Evolutionary conservation across 345 rosid species (phyloP).

Genomic region (Melastoma malabathricum): DNA sequence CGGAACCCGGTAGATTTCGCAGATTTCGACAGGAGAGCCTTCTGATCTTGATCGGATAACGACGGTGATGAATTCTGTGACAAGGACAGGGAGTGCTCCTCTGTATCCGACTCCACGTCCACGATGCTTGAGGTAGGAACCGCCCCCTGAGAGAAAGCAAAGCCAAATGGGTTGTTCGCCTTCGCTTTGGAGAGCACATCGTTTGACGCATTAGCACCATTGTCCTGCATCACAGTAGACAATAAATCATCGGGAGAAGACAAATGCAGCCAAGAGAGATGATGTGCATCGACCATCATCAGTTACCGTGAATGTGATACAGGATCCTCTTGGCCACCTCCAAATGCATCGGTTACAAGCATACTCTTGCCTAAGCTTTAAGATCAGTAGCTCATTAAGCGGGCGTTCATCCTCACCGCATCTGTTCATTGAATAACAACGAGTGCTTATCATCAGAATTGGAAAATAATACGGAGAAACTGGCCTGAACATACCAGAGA

Average conservation of each 20-base stretch:
- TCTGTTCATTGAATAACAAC: constrained; percentile 13
- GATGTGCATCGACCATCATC: neutral
- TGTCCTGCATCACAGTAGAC: neutral
- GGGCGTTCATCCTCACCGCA: constrained; percentile 77
- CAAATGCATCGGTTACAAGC: constrained; percentile 31
- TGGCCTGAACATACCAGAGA: neutral
- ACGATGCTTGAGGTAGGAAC: constrained; percentile 13
- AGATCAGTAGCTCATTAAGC: constrained; percentile 43
- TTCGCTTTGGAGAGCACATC: neutral
- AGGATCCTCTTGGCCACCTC: constrained; percentile 15
- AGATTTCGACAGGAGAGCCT: constrained; percentile 18
- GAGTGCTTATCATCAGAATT: neutral
- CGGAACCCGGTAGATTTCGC: constrained; percentile 8
- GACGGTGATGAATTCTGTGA: constrained; percentile 66
- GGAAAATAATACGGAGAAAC: neutral
- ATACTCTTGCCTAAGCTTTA: constrained; percentile 36
- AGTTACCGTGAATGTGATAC: constrained; percentile 14
- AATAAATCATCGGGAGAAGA: neutral
- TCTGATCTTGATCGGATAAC: constrained; percentile 55
- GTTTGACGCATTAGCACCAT: neutral
- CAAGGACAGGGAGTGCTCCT: constrained; percentile 55
- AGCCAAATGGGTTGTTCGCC: constrained; percentile 14
- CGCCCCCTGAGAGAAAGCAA: constrained; percentile 27
- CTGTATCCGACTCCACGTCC: constrained; percentile 49
- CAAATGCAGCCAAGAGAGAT: constrained; percentile 3